Conservation (phyloP, 2,329 filamentous ascomycete species). For the Stemphylium vesicarium region DNA sequence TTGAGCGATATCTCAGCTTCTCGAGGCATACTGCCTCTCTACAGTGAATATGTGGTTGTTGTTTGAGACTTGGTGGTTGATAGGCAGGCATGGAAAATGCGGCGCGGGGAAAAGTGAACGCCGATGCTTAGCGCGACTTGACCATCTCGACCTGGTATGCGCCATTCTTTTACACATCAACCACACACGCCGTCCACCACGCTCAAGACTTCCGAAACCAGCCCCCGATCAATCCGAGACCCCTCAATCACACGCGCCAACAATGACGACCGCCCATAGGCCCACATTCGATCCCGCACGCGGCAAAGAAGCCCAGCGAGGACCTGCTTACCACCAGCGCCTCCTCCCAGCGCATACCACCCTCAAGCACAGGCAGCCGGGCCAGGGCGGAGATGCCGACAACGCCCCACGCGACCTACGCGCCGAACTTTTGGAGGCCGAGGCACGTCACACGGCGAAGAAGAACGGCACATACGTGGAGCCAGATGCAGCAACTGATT, state of each 20-base stretch:
- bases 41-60: conserved; percentile 5
- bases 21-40: conserved; percentile 73
- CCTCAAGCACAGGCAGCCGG: conserved; percentile 81
- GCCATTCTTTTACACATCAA: conserved; percentile 13
- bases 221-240: neutral
- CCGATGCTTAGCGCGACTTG: conserved; percentile 21
- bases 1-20: conserved; percentile 90
- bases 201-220: conserved; percentile 43
- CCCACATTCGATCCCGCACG: conserved; percentile 96
- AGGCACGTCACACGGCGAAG: conserved; percentile 87
- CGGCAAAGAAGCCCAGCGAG: conserved; percentile 92
- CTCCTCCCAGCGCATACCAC: conserved; percentile 92
- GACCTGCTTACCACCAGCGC: conserved; percentile 94
- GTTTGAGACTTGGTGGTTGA: conserved; percentile 11
- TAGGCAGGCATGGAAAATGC: conserved; percentile 29
- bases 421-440: conserved; percentile 86
- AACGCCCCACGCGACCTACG: conserved; percentile 76
- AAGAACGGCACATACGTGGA: conserved; percentile 68
- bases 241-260: conserved; percentile 12
- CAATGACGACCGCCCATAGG: conserved; percentile 68
- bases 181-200: conserved; percentile 14
- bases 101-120: conserved; percentile 30
- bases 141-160: conserved; percentile 12
- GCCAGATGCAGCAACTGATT: conserved; percentile 52
- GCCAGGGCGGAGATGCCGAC: conserved; percentile 85